Conservation (phyloP, 441 rosid species). For the Kokia cookei region DNA sequence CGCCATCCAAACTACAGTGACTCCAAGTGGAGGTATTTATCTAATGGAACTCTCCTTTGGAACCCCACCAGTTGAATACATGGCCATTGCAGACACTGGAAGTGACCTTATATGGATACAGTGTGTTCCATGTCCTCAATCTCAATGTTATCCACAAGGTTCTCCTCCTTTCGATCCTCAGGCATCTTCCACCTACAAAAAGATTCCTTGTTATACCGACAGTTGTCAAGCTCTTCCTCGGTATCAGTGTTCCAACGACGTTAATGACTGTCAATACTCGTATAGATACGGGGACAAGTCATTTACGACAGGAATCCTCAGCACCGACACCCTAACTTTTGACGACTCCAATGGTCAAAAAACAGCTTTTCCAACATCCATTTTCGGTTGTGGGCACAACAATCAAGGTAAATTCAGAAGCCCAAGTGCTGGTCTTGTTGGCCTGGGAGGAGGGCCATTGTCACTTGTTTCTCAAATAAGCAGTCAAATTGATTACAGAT, state of each 20-base stretch:
- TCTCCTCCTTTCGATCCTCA: neutral
- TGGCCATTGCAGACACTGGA: conserved; percentile 41
- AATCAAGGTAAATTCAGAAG: conserved; percentile 21
- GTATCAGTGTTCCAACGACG: conserved; percentile 1
- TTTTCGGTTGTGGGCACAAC: conserved; percentile 44
- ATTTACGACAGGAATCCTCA: conserved; percentile 20
- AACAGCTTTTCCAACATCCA: conserved; percentile 10
- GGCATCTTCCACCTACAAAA: conserved; percentile 27
- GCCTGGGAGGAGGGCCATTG: neutral
- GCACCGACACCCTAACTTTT: conserved; percentile 24
- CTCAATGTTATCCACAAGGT: conserved; percentile 32
- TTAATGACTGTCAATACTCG: conserved; percentile 19
- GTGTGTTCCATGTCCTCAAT: conserved; percentile 42
- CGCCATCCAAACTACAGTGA: conserved; percentile 7
- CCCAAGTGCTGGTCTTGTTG: conserved; percentile 16
- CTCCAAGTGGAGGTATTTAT: conserved; percentile 21
- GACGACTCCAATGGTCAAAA: conserved; percentile 20
- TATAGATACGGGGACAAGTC: conserved; percentile 24
- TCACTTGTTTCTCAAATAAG: neutral
- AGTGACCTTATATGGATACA: conserved; percentile 53
- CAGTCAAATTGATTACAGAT: neutral
- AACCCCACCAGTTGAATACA: conserved; percentile 24
- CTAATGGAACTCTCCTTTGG: conserved; percentile 43
- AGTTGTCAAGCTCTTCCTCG: conserved; percentile 8
- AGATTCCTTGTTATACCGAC: conserved; percentile 17